Evolutionary conservation across 139 green algal genomes (phyloP), one percentile per base, ranked within the genome.

Genomic region (Chara braunii): DNA sequence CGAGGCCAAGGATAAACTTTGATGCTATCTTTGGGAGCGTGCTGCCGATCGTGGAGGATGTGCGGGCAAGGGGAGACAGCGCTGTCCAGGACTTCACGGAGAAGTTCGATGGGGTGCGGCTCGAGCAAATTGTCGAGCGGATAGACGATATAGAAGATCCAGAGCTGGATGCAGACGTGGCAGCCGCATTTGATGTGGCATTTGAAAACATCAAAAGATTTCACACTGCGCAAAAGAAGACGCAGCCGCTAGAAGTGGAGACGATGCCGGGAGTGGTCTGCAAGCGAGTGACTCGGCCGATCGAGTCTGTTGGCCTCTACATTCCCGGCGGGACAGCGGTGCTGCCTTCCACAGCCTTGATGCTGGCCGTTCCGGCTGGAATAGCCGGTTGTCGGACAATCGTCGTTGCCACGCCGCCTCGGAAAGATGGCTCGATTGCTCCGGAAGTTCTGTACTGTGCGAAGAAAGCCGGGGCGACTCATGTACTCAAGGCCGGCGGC

Each of bases 281-380:
- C 80, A 36, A 77, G 11, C 70, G 89, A 0, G 62, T 91, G 33
- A 52, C 74, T 1, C 58, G 85, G 3, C 68, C 81, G 2, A 84
- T 85, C 43, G 77, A 60, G 22, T 61, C 80, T 0, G 92, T 99
- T 22, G 93, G 93, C 3, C 53, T 98, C 29, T 99, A 99, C 69
- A 90, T 99, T 5, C 93, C 93, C 0, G 93, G 93, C 4, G 93
- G 93, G 43, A 97, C 88, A 9, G 93, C 93, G 0, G 87, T 99
- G 45, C 85, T 99, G 57, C 93, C 93, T 22, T 94, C 84, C 63
- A 89, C 78, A 11, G 84, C 93, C 5, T 83, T 98, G 35, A 98
- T 99, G 93, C 81, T 99, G 23, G 82, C 89, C 3, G 89, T 97
- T 53, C 92, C 93, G 0, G 78, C 77, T 37, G 36, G 8, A 22